phyloP scores from a whole-genome alignment of 306 rosid species.

The Castanea mollissima region DNA sequence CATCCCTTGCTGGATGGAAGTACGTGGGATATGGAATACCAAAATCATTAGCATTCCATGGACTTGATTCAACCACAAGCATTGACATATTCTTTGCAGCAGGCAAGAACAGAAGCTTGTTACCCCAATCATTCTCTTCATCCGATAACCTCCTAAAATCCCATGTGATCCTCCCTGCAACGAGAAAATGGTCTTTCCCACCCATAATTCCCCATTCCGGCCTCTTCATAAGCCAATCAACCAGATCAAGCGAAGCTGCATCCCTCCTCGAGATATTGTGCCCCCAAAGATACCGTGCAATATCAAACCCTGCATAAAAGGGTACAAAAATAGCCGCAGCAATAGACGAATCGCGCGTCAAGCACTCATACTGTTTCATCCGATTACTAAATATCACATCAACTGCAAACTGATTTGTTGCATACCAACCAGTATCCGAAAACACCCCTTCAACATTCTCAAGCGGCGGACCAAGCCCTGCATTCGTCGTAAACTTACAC shows the following conservation, averaged over 20 bases:
- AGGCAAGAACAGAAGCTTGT: slow-evolving; percentile 86
- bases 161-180: slow-evolving; percentile 96
- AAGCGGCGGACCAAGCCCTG: slow-evolving; percentile 96
- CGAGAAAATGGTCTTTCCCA: slow-evolving; percentile 94
- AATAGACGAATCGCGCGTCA: slow-evolving; percentile 80
- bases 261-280: slow-evolving; percentile 76
- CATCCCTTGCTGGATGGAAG: slow-evolving; percentile 95
- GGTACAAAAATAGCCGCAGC: slow-evolving; percentile 95
- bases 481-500: slow-evolving; percentile 91
- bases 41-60: slow-evolving; percentile 98
- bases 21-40: slow-evolving; percentile 97
- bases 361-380: slow-evolving; percentile 94
- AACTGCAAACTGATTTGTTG: slow-evolving; percentile 92
- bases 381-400: slow-evolving; percentile 89
- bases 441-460: slow-evolving; percentile 95
- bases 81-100: slow-evolving; percentile 98
- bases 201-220: slow-evolving; percentile 91
- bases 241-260: slow-evolving; percentile 88
- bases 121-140: slow-evolving; percentile 81
- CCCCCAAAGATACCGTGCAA: slow-evolving; percentile 94
- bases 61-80: slow-evolving; percentile 99
- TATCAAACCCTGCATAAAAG: slow-evolving; percentile 94
- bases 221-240: slow-evolving; percentile 87
- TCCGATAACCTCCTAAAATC: slow-evolving; percentile 85
- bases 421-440: slow-evolving; percentile 81